phyloP scores from a whole-genome alignment of 2,329 filamentous ascomycete species.

The Paecilomyces fulvus region DNA sequence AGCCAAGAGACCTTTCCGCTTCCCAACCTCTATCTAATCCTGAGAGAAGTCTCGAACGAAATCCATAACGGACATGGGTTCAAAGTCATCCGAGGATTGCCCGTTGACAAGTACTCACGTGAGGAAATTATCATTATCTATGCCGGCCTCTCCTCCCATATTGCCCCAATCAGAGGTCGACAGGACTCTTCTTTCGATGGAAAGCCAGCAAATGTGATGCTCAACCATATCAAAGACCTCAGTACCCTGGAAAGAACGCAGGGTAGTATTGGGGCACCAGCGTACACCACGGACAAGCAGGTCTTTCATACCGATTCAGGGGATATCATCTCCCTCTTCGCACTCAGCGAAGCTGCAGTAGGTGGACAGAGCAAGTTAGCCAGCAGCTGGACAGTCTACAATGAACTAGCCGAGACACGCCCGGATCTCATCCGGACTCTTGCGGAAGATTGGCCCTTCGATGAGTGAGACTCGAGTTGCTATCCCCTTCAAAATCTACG shows the following conservation, averaged over 20 bases:
- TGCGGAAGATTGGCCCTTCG: constrained; percentile 40
- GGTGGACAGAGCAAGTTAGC: constrained; percentile 48
- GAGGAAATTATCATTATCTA: constrained; percentile 36
- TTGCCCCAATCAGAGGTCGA: constrained; percentile 30
- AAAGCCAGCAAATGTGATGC: constrained; percentile 38
- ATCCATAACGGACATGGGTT: constrained; percentile 38
- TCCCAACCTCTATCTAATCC: constrained; percentile 23
- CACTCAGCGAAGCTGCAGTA: constrained; percentile 36
- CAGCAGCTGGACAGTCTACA: constrained; percentile 47
- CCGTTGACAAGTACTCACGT: constrained; percentile 26
- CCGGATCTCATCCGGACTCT: constrained; percentile 48
- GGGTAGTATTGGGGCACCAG: constrained; percentile 33
- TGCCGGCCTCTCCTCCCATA: constrained; percentile 35
- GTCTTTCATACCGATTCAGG: constrained; percentile 51
- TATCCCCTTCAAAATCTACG: background rate
- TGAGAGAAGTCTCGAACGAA: constrained; percentile 27
- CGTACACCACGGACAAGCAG: constrained; percentile 35
- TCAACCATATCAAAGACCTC: constrained; percentile 58
- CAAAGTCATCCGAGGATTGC: constrained; percentile 36
- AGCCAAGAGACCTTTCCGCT: constrained; percentile 39
- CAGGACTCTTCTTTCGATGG: constrained; percentile 30
- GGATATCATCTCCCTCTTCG: constrained; percentile 46
- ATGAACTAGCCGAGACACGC: constrained; percentile 44
- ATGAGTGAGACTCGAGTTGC: constrained; percentile 28
- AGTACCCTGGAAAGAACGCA: constrained; percentile 16